Base-by-base conservation (phyloP, 2,329 filamentous ascomycete genomes). In the Fusarium sp. region DNA sequence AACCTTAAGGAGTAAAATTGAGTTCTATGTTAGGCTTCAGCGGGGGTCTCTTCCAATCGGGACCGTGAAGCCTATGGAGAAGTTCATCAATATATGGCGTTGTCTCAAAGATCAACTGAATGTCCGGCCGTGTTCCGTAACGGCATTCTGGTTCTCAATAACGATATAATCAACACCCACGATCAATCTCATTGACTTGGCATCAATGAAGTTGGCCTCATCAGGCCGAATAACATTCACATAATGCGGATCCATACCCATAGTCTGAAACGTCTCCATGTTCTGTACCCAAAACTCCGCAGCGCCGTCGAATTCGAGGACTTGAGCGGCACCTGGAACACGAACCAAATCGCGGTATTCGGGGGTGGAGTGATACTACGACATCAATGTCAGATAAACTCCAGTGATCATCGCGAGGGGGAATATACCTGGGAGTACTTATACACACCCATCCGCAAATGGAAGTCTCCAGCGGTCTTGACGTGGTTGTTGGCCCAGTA, bases 401-500 rank as follows among this genome's bases (percentile, higher is more conserved):
- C 1, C 1, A 0, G 4, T 1, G 4, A 9, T 10, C 13, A n/a
- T 9, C 1, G 10, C 6, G 17, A 1, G 1, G 0, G 3, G 24
- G 24, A 7, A 1, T 2, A 4, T 17, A 54, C 58, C 26, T 62
- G 58, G 0, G 58, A 62, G 22, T 61, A 62, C 4, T 40, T 62
- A 20, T 62, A 54, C 2, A 62, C 40, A 0, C 58, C 58, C 17
- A 35, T 37, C 0, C 58, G 40, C 1, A 61, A 28, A 40, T 62
- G 58, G 15, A 61, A 62, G 19, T 62, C 40, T 13, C 58, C 56
- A 1, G 46, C 58, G 2, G 40, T 46, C 28, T 62, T 62, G 10
- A 56, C 61, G 5, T 62, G 56, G 22, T 61, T 62, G 22, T 62
- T 54, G 9, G 58, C 46, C 58, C 58, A 62, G 40, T 62, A 62